Percentiles rank a stretch among this genome's conserved stretches.
phyloP scores from a whole-genome alignment of 345 rosid species.

The Crucihimalaya himalaica region DNA sequence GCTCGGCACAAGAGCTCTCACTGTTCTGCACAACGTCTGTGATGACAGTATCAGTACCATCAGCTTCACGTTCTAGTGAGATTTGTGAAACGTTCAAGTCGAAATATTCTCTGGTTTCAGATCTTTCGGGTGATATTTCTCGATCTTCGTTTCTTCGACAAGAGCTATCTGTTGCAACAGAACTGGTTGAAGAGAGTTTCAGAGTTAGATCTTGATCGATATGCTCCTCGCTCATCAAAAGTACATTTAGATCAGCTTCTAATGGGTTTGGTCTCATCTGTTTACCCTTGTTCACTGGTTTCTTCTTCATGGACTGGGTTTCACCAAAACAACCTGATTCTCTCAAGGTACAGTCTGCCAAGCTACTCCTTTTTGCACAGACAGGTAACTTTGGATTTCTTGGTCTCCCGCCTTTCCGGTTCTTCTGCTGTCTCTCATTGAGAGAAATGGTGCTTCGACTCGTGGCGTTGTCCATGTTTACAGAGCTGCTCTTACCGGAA shows the following conservation, averaged over 20 bases:
- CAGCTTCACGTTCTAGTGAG: conserved; percentile 43
- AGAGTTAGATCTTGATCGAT: conserved; percentile 41
- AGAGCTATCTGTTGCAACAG: conserved; percentile 43
- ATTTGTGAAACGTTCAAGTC: conserved; percentile 58
- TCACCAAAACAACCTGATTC: conserved; percentile 46
- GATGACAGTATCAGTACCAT: conserved; percentile 30
- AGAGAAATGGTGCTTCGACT: conserved; percentile 22
- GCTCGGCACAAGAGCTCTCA: conserved; percentile 39
- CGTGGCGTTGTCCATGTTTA: conserved; percentile 28
- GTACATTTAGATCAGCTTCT: conserved; percentile 38
- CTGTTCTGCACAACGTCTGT: conserved; percentile 36
- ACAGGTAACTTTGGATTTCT: conserved; percentile 39
- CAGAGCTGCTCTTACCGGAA: conserved; percentile 35
- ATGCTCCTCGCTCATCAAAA: conserved; percentile 36
- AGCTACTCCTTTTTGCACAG: conserved; percentile 33
- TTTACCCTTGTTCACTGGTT: conserved; percentile 36
- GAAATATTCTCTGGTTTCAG: conserved; percentile 42
- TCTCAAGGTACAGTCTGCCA: conserved; percentile 42
- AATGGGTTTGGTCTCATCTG: conserved; percentile 36
- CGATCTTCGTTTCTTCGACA: conserved; percentile 40
- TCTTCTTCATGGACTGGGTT: conserved; percentile 35
- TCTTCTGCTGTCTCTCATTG: conserved; percentile 35
- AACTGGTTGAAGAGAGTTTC: conserved; percentile 46
- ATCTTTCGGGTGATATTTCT: conserved; percentile 38
- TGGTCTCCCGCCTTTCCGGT: conserved; percentile 39